A percentile compares a stretch with the other conserved stretches of the same genome.
Evolutionary conservation across 495 filamentous ascomycete species (phyloP).

Genomic region (Penicillium lividum): DNA sequence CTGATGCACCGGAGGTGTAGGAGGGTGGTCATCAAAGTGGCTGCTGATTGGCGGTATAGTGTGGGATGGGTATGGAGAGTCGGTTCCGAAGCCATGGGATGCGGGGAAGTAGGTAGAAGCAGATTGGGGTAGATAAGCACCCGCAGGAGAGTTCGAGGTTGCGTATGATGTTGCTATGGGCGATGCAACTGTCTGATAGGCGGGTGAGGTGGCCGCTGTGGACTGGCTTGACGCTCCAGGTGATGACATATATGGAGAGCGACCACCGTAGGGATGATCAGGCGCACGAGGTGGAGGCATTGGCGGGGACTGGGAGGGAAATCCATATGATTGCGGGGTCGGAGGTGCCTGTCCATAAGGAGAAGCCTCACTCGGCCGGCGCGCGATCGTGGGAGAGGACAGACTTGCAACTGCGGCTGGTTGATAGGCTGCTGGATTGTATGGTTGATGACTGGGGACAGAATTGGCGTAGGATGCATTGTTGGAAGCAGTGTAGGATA

Average conservation of each 20-base stretch:
- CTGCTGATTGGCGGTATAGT: constrained; percentile 27
- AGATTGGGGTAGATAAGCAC: constrained; percentile 20
- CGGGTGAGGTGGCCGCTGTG: constrained; percentile 13
- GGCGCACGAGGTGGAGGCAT: constrained; percentile 49
- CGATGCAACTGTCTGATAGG: constrained; percentile 28
- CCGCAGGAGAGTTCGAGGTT: constrained; percentile 27
- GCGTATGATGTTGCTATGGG: constrained; percentile 26
- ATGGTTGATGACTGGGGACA: constrained; percentile 56
- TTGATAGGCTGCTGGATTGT: constrained; percentile 72
- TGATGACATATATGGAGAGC: constrained; percentile 31
- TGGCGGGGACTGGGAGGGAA: constrained; percentile 36
- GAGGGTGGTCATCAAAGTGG: constrained; percentile 44
- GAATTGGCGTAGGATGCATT: constrained; percentile 29
- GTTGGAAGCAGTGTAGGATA: constrained; percentile 47
- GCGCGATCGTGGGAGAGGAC: constrained; percentile 30
- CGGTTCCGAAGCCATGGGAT: constrained; percentile 29
- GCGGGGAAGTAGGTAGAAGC: constrained; percentile 29
- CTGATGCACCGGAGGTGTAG: constrained; percentile 49
- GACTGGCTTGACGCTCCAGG: constrained; percentile 13
- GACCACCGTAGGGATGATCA: constrained; percentile 50
- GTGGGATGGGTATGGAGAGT: constrained; percentile 32
- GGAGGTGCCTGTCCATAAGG: constrained; percentile 37
- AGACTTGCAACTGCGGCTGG: constrained; percentile 28
- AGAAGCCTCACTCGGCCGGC: constrained; percentile 34
- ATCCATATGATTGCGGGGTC: constrained; percentile 36